Percentiles rank a stretch among this genome's conserved stretches.
phyloP scores from a whole-genome alignment of 2,329 filamentous ascomycete genomes.

The Fonsecaea pedrosoi region DNA sequence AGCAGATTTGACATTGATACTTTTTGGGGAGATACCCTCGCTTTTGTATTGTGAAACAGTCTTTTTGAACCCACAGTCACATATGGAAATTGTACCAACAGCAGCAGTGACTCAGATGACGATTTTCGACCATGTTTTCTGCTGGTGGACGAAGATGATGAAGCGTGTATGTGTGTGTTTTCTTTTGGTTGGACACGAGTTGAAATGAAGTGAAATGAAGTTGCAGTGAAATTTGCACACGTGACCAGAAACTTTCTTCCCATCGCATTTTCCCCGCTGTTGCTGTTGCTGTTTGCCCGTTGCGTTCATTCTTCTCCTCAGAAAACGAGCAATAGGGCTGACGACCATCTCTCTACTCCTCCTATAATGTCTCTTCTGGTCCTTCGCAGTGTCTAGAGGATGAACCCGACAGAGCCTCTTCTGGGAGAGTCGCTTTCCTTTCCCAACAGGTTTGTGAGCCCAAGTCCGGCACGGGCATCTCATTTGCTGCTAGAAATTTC shows the following conservation, averaged over 20 bases:
- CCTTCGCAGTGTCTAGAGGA: not conserved
- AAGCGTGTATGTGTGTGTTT: not conserved
- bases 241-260: not conserved
- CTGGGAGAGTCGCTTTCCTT: not conserved
- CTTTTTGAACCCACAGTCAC: not conserved
- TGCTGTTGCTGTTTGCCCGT: not conserved
- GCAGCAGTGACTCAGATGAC: slow-evolving; percentile 14
- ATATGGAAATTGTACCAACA: slow-evolving; percentile 16
- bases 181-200: not conserved
- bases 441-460: not conserved
- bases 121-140: not conserved
- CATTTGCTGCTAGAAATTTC: too few relatives aligned
- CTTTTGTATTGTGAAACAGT: slow-evolving; percentile 5
- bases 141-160: not conserved
- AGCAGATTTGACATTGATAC: not conserved
- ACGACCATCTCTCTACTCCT: not conserved
- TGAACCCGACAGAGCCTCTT: not conserved
- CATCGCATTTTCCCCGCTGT: not conserved
- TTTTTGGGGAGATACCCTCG: slow-evolving; percentile 30
- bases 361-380: not conserved
- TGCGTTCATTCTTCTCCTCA: not conserved
- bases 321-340: not conserved
- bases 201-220: not conserved
- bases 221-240: not conserved
- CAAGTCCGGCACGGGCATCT: too few relatives aligned